Evolutionary conservation across 1,284 basidiomycete genomes (phyloP), one percentile per base, ranked within the genome.

Genomic region (Moesziomyces parantarcticus): DNA sequence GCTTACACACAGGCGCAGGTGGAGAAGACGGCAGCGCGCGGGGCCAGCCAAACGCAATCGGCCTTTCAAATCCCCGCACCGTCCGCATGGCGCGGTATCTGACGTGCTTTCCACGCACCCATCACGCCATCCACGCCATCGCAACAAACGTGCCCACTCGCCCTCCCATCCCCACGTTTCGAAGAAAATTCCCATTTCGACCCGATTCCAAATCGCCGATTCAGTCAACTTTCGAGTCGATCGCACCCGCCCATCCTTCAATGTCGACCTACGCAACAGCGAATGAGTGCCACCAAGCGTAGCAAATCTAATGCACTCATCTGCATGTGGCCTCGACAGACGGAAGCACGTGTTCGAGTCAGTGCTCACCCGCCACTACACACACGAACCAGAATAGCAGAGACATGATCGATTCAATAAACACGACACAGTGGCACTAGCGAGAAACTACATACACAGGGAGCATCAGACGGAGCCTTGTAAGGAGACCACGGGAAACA

Each of bases 371-470:
- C 45, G 14, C 26, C 22, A 18, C 44, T 25, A 13, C 18, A 43
- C 42, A 22, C 20, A n/a, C 42, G 11, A 43, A n/a, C 2, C 6
- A 43, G 4, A 21, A 21, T 10, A 22, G 44, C 20, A 22, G 44
- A 10, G n/a, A 26, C n/a, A 16, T 23, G 26, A 40, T 5, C 20
- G 26, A 10, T 29, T 29, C 29, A 29, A 29, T 26, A 10, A 10
- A 53, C 11, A 39, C 41, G 11, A 23, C 8, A 11, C 29, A 36
- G 29, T 39, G 47, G 34, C 36, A 36, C 43, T 16, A 44, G 21
- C 43, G 22, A 46, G 43, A 26, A 50, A n/a, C 47, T n/a, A 39
- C 25, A 39, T 53, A 56, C 50, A 51, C 47, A 29, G 29, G 11
- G 29, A 29, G 29, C 2, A 29, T 29, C 29, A 10, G n/a, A n/a